Evolutionary conservation across 345 rosid genomes (phyloP).

Genomic region (Gynandropsis gynandra): DNA sequence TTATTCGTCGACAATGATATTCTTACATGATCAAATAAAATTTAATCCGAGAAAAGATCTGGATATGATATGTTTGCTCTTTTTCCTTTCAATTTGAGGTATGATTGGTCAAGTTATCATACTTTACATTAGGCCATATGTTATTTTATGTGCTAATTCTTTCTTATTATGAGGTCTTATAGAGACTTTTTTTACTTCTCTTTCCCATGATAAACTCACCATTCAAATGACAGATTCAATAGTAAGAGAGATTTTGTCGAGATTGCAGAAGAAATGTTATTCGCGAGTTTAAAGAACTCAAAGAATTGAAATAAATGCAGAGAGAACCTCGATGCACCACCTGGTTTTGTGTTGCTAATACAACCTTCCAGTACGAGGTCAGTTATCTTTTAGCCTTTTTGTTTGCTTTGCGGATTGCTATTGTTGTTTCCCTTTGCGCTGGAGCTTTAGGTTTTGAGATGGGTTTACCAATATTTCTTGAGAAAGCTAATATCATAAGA

Average conservation of each 20-base stretch:
- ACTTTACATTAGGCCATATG: conserved; percentile 6
- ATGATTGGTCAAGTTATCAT: not conserved
- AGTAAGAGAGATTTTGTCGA: conserved; percentile 97
- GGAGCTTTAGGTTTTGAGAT: not conserved
- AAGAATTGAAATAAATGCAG: too few species aligned
- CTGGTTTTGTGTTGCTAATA: too few species aligned
- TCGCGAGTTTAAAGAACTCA: too few species aligned
- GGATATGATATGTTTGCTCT: conserved; percentile 15
- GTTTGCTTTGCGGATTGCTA: conserved; percentile 6
- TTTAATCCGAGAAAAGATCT: too few species aligned
- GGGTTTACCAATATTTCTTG: not conserved
- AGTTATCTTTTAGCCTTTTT: too few species aligned
- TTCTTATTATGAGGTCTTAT: conserved; percentile 11
- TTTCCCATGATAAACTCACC: conserved; percentile 4
- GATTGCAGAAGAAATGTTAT: conserved; percentile 96
- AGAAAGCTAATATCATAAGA: conserved; percentile 10
- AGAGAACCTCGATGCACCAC: too few species aligned
- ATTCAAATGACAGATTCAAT: conserved; percentile 66
- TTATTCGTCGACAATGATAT: conserved; percentile 17
- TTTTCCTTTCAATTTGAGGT: conserved; percentile 8
- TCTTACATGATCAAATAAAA: not conserved
- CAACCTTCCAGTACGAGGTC: too few species aligned
- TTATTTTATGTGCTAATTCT: conserved; percentile 10
- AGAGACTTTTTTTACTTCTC: not conserved
- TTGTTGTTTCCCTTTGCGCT: not conserved